Conservation (phyloP, 2,329 filamentous ascomycete genomes). For the Pseudocercospora vitis region DNA sequence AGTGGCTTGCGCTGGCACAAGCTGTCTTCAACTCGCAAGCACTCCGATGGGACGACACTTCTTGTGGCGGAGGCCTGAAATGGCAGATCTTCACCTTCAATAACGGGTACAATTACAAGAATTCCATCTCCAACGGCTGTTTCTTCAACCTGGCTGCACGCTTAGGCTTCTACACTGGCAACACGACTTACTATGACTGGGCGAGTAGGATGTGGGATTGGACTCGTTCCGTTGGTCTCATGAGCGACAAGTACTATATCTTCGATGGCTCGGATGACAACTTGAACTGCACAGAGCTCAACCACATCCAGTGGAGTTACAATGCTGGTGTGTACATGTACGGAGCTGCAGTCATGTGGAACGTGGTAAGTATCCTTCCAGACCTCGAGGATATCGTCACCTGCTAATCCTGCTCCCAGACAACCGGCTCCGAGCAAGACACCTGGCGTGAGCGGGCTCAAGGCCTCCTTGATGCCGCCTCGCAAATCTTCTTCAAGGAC, state of each 20-base stretch:
- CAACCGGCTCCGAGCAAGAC: constrained; percentile 23
- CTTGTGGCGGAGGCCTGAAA: constrained; percentile 40
- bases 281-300: constrained; percentile 46
- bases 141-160: constrained; percentile 54
- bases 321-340: constrained; percentile 49
- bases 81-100: constrained; percentile 49
- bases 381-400: neutral
- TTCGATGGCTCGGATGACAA: constrained; percentile 49
- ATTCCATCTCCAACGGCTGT: constrained; percentile 54
- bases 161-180: constrained; percentile 44
- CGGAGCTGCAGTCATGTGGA: constrained; percentile 50
- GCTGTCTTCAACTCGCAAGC: constrained; percentile 45
- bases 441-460: constrained; percentile 30
- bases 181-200: constrained; percentile 64
- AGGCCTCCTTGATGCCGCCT: constrained; percentile 32
- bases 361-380: constrained; percentile 39
- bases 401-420: constrained; percentile 21
- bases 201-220: constrained; percentile 45
- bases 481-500: constrained; percentile 42
- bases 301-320: constrained; percentile 50
- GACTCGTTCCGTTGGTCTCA: constrained; percentile 54
- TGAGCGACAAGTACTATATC: constrained; percentile 47
- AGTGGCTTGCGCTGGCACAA: constrained; percentile 49
- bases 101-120: constrained; percentile 51
- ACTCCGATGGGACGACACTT: constrained; percentile 40